phyloP scores from a whole-genome alignment of 2,329 filamentous ascomycete genomes.

The Cladosporium halotolerans region DNA sequence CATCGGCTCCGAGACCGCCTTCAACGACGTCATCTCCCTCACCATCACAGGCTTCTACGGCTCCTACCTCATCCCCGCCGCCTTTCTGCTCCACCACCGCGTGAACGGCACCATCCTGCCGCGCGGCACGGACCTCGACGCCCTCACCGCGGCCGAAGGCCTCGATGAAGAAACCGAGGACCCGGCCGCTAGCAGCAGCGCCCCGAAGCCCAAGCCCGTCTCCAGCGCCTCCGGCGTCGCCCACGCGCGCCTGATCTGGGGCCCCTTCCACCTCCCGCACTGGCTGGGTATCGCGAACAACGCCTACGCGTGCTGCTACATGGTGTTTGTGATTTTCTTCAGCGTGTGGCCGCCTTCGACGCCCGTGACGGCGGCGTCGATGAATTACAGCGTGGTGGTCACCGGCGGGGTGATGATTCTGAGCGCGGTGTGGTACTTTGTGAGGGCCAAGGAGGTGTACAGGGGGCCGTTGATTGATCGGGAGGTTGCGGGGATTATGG shows the following conservation, averaged over 20 bases:
- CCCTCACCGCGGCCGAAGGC: neutral
- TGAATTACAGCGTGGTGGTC: constrained; percentile 41
- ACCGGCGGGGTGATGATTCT: constrained; percentile 35
- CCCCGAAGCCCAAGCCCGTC: neutral
- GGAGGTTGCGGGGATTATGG: constrained; percentile 27
- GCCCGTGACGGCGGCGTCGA: constrained; percentile 27
- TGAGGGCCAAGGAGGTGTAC: constrained; percentile 32
- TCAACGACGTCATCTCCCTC: constrained; percentile 42
- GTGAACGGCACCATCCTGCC: constrained; percentile 34
- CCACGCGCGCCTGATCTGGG: constrained; percentile 42
- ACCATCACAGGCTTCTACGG: constrained; percentile 39
- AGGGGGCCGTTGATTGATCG: constrained; percentile 34
- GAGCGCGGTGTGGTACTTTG: constrained; percentile 32
- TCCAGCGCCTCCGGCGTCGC: constrained; percentile 12
- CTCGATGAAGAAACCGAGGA: neutral
- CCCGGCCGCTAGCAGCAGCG: neutral
- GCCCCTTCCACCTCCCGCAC: constrained; percentile 50
- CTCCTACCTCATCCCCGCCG: constrained; percentile 38
- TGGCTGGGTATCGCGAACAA: constrained; percentile 50
- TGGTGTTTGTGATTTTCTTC: constrained; percentile 52
- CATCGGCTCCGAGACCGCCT: constrained; percentile 37
- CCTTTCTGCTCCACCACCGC: constrained; percentile 39
- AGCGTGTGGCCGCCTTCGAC: constrained; percentile 44
- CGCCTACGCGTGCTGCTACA: constrained; percentile 47
- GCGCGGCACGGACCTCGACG: constrained; percentile 26